phyloP scores from a whole-genome alignment of 352 stramenopile genomes.

The Phytopythium chamaehyphon region DNA sequence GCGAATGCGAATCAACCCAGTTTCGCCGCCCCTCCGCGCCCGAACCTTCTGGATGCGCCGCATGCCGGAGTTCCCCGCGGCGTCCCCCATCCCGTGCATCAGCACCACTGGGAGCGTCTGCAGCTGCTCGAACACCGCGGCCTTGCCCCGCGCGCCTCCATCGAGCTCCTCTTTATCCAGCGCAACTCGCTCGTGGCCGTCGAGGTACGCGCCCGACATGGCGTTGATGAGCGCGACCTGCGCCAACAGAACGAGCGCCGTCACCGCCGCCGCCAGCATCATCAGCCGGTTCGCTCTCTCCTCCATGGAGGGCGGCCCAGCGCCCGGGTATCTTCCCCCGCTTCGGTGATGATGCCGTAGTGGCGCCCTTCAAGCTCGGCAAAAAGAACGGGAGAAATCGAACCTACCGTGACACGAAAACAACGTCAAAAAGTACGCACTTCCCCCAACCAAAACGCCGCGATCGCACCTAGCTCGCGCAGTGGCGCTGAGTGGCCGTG shows the following conservation, averaged over 20 bases:
- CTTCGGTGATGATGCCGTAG: too few relatives aligned
- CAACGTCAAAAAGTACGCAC: too few relatives aligned
- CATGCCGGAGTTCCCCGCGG: constrained; percentile 90
- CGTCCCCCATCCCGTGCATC: constrained; percentile 95
- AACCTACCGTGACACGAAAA: too few relatives aligned
- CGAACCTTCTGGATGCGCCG: constrained; percentile 66
- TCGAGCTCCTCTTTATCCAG: too few relatives aligned
- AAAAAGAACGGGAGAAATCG: too few relatives aligned
- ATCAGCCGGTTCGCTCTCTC: constrained; percentile 28
- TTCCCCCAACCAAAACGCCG: too few relatives aligned
- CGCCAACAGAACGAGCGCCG: constrained; percentile 35
- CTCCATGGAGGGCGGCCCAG: constrained; percentile 9
- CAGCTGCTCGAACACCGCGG: constrained; percentile 28
- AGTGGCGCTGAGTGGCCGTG: not conserved
- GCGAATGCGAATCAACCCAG: not conserved
- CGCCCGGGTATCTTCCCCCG: constrained; percentile 1
- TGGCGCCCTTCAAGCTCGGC: too few relatives aligned
- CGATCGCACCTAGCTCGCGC: not conserved
- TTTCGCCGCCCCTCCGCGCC: too few relatives aligned
- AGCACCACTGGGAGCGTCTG: constrained; percentile 64
- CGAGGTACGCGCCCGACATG: constrained; percentile 27
- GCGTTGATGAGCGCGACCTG: constrained; percentile 48
- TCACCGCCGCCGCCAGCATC: constrained; percentile 28
- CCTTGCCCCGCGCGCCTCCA: too few relatives aligned
- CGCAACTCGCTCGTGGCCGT: too few relatives aligned